Evolutionary conservation across 2,329 filamentous ascomycete species (phyloP).

Genomic region (Colletotrichum cereale): DNA sequence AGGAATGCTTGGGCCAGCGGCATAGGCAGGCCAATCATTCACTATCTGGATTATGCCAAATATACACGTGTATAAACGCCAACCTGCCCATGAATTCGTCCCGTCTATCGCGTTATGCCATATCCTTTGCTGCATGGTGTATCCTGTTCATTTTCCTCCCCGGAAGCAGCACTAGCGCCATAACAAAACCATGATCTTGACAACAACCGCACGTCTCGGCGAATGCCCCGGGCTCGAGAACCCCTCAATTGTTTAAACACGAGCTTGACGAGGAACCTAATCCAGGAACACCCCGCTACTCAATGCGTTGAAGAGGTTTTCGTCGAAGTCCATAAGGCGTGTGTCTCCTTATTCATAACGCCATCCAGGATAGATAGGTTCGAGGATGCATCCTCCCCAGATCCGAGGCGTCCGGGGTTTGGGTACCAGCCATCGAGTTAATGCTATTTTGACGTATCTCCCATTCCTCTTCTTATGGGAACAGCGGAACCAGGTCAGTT

Average conservation of each 20-base stretch:
- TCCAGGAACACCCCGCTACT: neutral
- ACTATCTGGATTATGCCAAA: constrained; percentile 14
- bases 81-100: neutral
- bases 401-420: neutral
- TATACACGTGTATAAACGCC: no score
- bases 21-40: neutral
- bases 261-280: neutral
- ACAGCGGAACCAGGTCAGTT: neutral
- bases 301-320: neutral
- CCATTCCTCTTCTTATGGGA: neutral
- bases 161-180: neutral
- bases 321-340: neutral
- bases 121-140: neutral
- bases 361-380: neutral
- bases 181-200: neutral
- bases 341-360: no score
- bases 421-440: neutral
- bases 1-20: constrained; percentile 11
- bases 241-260: neutral
- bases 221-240: constrained; percentile 5
- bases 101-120: neutral
- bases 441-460: neutral
- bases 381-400: neutral
- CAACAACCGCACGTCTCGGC: constrained; percentile 10
- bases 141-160: neutral